Base-by-base conservation (phyloP, 2,329 filamentous ascomycete genomes). In the Lasiodiplodia gonubiensis region DNA sequence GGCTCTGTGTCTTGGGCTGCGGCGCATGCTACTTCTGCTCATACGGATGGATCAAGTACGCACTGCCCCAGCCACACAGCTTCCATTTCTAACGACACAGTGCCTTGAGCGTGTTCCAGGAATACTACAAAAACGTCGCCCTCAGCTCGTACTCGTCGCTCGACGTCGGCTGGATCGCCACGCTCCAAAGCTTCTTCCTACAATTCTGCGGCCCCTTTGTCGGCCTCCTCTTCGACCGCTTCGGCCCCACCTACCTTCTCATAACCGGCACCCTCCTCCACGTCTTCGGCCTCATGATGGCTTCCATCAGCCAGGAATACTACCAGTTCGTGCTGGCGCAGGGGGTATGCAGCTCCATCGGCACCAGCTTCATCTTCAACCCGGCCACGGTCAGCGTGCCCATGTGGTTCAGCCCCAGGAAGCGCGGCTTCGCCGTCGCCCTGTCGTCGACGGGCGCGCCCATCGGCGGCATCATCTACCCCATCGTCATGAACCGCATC, bases 211-310 rank as follows among this genome's bases (percentile, higher is more conserved):
- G 88, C 0, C 87, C 88, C 0, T 71, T 91, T 10, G 83, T 89
- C 23, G 90, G 90, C 1, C 86, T 85, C 46, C 57, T 89, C 0
- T 90, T 85, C 70, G 90, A 92, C 72, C 85, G 81, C 66, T 86
- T 87, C 67, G 90, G 90, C 0, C 87, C 89, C 59, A 33, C 21
- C n/a, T 27, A 23, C n/a, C 33, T 39, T 1, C 54, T 59, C 33
- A 37, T 37, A 83, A 88, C 52, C 35, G 57, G 57, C 18, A 18
- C 57, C 7, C 23, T 61, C 42, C 23, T 61, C 14, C 39, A 49
- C 23, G 84, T 90, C 4, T 85, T 89, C 64, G 85, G 86, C 3
- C 76, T 90, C 12, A 89, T 90, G 86, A 88, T 89, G 86, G 80
- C 86, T 0, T 85, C 82, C 25, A 74, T 90, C 70, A 87, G 79